Base-by-base conservation (phyloP, 78 protist species). In the Tieghemostelium lacteum region DNA sequence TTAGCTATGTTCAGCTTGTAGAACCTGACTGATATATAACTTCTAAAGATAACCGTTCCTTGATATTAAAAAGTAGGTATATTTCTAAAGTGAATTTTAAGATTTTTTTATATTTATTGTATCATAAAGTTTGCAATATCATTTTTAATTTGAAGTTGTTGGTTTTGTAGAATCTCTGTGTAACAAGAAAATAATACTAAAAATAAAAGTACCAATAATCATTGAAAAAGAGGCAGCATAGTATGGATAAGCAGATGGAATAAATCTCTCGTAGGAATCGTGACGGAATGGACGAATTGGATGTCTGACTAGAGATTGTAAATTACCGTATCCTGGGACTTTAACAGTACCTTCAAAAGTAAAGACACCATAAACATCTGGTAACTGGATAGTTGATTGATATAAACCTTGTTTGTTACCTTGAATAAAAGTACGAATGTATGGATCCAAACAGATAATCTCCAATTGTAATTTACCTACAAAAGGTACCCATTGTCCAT, bases 341-440 rank as follows among this genome's bases (percentile, higher is more conserved):
- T 62, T 50, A 86, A 95, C 74, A 54, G 88, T 34, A 2, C 76
- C 61, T 55, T 69, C 73, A 86, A 96, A 86, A 58, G 89, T 88
- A 92, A 73, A 96, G 63, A 93, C 89, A 36, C 98, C 98, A 87
- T 94, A 95, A 67, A 94, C 96, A 65, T 96, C 98, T 65, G 98
- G 98, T 4, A 78, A 67, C 45, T 57, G 36, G 80, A 95, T 66
- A 31, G 8, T 29, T 29, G 77, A 39, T 2, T 52, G 0, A 66
- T 73, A 92, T 28, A 29, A 5, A 52, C 95, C 97, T 10, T 71
- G 20, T 29, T 12, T 7, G 69, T 78, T 62, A 57, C 69, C 76
- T 67, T 72, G 60, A 67, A 96, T 73, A 45, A 52, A 42, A 17
- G 78, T 58, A 40, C 98, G 78, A 42, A 95, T 55, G 60, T 87